phyloP scores from a whole-genome alignment of 129 eudicot genomes.

The Heracleum sosnowskyi region DNA sequence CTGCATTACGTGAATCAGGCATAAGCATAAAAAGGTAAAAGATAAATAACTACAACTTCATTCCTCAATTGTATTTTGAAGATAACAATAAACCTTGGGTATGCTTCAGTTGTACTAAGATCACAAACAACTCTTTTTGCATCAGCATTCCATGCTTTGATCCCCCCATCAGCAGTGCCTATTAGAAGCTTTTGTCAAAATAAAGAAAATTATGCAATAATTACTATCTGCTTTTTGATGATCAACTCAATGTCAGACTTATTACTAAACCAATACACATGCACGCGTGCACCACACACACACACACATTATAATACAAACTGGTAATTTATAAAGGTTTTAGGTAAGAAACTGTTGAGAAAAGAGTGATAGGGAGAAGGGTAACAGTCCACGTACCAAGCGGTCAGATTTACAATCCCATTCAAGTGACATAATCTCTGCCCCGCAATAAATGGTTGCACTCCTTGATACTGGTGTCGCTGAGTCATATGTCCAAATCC shows the following conservation, averaged over 20 bases:
- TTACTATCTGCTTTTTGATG: conserved; percentile 27
- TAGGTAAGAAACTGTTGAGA: not conserved
- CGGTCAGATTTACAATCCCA: conserved; percentile 99
- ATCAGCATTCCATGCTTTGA: conserved; percentile 99
- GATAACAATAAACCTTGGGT: conserved; percentile 50
- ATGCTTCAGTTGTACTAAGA: conserved; percentile 57
- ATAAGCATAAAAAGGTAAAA: conserved; percentile 16
- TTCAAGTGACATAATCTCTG: conserved; percentile 93
- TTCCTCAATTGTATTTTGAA: not conserved
- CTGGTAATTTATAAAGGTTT: not conserved
- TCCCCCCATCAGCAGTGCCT: conserved; percentile 98
- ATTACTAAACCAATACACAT: not conserved
- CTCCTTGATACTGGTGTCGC: conserved; percentile 80
- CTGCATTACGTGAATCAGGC: conserved; percentile 36
- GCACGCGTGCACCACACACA: not conserved
- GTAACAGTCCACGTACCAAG: conserved; percentile 45
- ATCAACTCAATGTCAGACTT: conserved; percentile 1
- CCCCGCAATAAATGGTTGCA: conserved; percentile 97
- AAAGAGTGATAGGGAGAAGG: not conserved
- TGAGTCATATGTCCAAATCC: conserved; percentile 96
- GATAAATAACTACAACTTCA: not conserved
- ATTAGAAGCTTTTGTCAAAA: conserved; percentile 90
- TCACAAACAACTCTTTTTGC: conserved; percentile 98
- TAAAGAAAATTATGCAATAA: conserved; percentile 29
- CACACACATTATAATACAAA: not conserved